phyloP scores from a whole-genome alignment of 2,329 filamentous ascomycete genomes.

The Stachybotrys chartarum region DNA sequence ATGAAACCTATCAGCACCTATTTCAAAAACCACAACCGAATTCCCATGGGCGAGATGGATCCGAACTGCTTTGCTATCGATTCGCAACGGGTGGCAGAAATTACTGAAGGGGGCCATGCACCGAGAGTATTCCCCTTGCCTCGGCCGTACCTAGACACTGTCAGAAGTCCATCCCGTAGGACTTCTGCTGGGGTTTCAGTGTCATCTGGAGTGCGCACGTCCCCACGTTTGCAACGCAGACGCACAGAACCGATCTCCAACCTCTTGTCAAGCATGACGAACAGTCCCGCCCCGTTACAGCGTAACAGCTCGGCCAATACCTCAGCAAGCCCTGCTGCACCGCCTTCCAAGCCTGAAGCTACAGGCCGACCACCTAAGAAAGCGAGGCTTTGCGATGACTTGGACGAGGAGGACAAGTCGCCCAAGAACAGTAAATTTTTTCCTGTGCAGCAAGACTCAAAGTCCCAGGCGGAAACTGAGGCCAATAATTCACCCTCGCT shows the following conservation, averaged over 20 bases:
- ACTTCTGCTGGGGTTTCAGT: slow-evolving; percentile 6
- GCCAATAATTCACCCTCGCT: slow-evolving; percentile 36
- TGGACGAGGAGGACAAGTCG: slow-evolving; percentile 20
- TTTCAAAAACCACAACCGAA: slow-evolving; percentile 42
- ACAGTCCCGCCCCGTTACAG: slow-evolving; percentile 10
- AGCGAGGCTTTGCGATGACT: slow-evolving; percentile 44
- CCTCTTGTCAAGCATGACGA: slow-evolving; percentile 25
- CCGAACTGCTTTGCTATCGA: slow-evolving; percentile 53
- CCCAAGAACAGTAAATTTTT: slow-evolving; percentile 46
- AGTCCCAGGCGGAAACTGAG: slow-evolving; percentile 20
- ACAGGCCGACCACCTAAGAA: slow-evolving; percentile 46
- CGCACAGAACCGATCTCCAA: slow-evolving; percentile 45
- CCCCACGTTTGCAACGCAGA: slow-evolving; percentile 37
- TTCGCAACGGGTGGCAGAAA: slow-evolving; percentile 35
- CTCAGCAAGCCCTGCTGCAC: slow-evolving; percentile 4
- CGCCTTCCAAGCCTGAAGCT: slow-evolving; percentile 13
- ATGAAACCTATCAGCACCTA: slow-evolving; percentile 48
- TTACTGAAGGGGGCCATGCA: slow-evolving; percentile 41
- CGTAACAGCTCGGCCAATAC: slow-evolving; percentile 5
- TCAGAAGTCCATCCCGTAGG: background rate
- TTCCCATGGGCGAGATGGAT: slow-evolving; percentile 57
- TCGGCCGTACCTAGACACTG: slow-evolving; percentile 43
- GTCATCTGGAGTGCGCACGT: slow-evolving; percentile 16
- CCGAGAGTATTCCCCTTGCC: slow-evolving; percentile 53
- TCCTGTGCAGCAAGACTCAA: slow-evolving; percentile 14